Conservation (phyloP, 352 stramenopile species). For the Chrysophaeum taylorii region DNA sequence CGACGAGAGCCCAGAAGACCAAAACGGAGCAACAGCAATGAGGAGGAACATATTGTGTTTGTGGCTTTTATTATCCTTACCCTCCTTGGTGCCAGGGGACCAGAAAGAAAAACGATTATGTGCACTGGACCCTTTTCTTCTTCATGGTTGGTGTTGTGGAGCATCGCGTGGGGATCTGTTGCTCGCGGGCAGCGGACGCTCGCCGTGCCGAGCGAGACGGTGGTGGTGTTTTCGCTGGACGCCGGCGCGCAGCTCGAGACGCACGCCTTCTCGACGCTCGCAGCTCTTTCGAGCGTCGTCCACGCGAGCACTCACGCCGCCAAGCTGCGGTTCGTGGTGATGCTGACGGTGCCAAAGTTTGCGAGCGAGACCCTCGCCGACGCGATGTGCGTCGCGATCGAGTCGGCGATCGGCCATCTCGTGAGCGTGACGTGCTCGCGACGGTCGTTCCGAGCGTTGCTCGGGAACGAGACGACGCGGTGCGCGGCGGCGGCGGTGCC, state of each 20-base stretch:
- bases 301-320: background rate
- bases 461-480: background rate
- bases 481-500: background rate
- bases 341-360: background rate
- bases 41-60: too few relatives aligned
- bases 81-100: too few relatives aligned
- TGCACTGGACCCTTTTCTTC: too few relatives aligned
- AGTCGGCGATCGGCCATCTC: background rate
- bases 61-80: too few relatives aligned
- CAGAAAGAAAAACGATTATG: too few relatives aligned
- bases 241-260: background rate
- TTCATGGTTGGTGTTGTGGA: too few relatives aligned
- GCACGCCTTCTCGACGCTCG: background rate
- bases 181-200: too few relatives aligned
- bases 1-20: too few relatives aligned
- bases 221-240: slow-evolving; percentile 7
- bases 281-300: slow-evolving; percentile 4
- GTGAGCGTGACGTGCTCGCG: background rate
- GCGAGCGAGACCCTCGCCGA: background rate
- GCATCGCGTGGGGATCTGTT: too few relatives aligned
- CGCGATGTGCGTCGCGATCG: background rate
- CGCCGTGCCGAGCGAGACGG: too few relatives aligned
- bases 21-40: too few relatives aligned
- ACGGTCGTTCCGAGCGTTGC: background rate
- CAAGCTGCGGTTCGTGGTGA: background rate